Evolutionary conservation across 306 rosid species (phyloP), one percentile per base, ranked within the genome.

Genomic region (Abrus pulchellus): DNA sequence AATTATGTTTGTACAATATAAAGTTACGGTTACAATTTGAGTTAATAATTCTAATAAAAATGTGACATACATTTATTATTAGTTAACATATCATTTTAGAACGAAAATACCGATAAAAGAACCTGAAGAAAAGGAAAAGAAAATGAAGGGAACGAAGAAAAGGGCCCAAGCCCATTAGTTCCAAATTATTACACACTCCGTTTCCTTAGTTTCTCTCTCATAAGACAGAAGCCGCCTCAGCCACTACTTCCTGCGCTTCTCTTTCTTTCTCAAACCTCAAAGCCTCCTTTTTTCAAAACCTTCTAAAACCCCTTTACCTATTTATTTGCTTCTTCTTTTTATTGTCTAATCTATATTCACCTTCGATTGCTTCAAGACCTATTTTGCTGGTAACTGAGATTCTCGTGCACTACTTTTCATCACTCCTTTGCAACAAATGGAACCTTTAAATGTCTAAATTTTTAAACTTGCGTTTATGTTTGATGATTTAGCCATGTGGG

Each of bases 191-290:
- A 61, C 29, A 8, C 72, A 2, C 33, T 67, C 71, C 33, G 38
- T 43, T 20, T 9, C 5, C 28, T 61, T 32, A 40, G 72, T 66
- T 20, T 2, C 50, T 40, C n/a, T 63, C 4, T 9, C 49, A n/a
- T 29, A 43, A 20, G 14, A 32, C 13, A 66, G 70, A 27, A 75
- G 80, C 80, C 80, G 80, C 80, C 82, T 60, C 71, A 59, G 77
- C 77, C 71, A 36, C 77, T 59, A 12, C 63, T 59, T 78, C 27
- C n/a, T 30, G 57, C 38, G 30, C n/a, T 36, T 43, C 61, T 38
- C 40, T 44, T 2, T 6, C n/a, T 61, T 3, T 5, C 40, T 34
- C 40, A 69, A 30, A 47, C 54, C 53, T 76, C 81, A 60, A 60
- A 65, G 20, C 61, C 62, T 49, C 34, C 41, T 20, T 52, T 33